phyloP scores from a whole-genome alignment of 2,329 filamentous ascomycete genomes.

The Penicillium thymicola region DNA sequence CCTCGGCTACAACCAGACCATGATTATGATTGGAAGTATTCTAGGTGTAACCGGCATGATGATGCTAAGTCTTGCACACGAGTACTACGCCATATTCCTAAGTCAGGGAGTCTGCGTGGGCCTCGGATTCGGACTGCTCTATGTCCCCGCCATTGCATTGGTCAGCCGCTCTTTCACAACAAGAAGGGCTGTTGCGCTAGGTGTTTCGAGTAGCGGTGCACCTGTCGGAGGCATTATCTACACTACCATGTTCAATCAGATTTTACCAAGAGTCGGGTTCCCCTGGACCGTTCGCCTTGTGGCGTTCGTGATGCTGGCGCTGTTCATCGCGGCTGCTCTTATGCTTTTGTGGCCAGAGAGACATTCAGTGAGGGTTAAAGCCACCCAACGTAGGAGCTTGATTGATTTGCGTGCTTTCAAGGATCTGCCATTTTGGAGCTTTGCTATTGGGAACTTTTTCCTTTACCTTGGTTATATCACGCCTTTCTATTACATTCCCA shows the following conservation, averaged over 20 bases:
- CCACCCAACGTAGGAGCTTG: constrained; percentile 26
- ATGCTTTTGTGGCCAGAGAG: constrained; percentile 21
- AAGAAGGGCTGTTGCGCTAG: constrained; percentile 52
- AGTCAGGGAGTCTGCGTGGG: constrained; percentile 49
- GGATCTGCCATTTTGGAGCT: constrained; percentile 45
- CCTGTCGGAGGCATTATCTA: constrained; percentile 57
- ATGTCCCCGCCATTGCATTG: constrained; percentile 45
- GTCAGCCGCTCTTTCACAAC: constrained; percentile 53
- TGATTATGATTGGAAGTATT: constrained; percentile 33
- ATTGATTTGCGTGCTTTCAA: constrained; percentile 47
- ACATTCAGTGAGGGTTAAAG: neutral
- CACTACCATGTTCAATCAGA: constrained; percentile 49
- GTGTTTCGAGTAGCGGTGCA: constrained; percentile 53
- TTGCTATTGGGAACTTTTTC: constrained; percentile 32
- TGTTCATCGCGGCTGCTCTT: constrained; percentile 9
- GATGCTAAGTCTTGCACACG: constrained; percentile 36
- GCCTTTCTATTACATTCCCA: constrained; percentile 44
- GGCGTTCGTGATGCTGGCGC: constrained; percentile 51
- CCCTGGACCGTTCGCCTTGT: constrained; percentile 55
- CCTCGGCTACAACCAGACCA: constrained; percentile 39
- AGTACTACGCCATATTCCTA: constrained; percentile 35
- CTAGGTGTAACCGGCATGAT: constrained; percentile 38
- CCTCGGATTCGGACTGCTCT: constrained; percentile 40
- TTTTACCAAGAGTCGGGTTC: constrained; percentile 55
- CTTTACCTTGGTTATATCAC: constrained; percentile 48